Conservation (phyloP, 768 basidiomycete genomes). For the Amanita thiersii region DNA sequence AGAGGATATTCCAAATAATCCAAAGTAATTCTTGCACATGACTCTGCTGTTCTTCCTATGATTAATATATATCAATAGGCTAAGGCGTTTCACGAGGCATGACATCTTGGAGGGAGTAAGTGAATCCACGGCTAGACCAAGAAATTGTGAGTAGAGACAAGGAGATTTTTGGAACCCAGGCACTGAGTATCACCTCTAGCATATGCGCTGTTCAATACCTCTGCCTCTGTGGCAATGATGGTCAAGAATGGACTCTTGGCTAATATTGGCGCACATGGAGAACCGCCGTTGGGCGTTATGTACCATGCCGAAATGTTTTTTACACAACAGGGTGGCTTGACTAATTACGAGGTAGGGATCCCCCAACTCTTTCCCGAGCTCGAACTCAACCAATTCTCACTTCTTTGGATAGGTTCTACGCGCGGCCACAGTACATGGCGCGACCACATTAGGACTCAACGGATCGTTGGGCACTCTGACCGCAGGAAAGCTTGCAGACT, state of each 20-base stretch:
- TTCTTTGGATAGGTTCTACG: too few relatives aligned
- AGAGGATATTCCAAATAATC: conserved; percentile 56
- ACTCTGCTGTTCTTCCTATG: background rate
- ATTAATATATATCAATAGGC: conserved; percentile 24
- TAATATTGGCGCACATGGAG: conserved; percentile 71
- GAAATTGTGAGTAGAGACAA: conserved; percentile 36
- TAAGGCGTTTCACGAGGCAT: conserved; percentile 57
- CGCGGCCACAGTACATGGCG: conserved; percentile 61
- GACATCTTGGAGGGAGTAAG: conserved; percentile 52
- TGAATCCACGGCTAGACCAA: conserved; percentile 54
- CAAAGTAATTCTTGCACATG: conserved; percentile 39
- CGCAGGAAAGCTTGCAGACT: conserved; percentile 63
- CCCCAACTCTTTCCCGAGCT: background rate
- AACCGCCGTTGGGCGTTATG: conserved; percentile 64
- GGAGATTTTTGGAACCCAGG: background rate
- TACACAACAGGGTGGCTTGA: conserved; percentile 53
- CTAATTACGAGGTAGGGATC: conserved; percentile 53
- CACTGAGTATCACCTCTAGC: conserved; percentile 27
- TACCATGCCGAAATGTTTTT: conserved; percentile 74
- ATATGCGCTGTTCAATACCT: conserved; percentile 61
- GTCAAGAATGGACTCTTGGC: conserved; percentile 51
- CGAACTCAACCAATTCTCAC: background rate
- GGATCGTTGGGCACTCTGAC: conserved; percentile 56
- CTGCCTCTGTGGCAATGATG: conserved; percentile 61
- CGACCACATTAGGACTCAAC: conserved; percentile 55